These are phyloP conservation scores for Nemania abortiva DNA, from an alignment of 2,329 filamentous ascomycete genomes.

Conservation along the genomic window DNA sequence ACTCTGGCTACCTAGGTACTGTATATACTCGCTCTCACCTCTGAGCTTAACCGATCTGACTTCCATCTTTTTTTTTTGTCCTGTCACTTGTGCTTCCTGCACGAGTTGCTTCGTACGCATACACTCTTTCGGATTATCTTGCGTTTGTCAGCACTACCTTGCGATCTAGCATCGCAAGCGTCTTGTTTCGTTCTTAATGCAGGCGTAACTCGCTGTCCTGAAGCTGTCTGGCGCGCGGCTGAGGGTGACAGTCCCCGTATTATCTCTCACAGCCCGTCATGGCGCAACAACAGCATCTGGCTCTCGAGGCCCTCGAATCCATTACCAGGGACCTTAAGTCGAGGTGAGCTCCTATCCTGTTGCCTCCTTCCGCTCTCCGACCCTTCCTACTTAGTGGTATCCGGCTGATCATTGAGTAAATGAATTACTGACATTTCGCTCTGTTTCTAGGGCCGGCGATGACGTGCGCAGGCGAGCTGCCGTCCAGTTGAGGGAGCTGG, in stretches of 20 bases:
- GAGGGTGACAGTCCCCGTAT: slow-evolving; percentile 38
- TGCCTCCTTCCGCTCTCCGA: not conserved
- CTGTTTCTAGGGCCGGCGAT: slow-evolving; percentile 56
- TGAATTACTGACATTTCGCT: slow-evolving; percentile 22
- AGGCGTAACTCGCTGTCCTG: slow-evolving; percentile 45
- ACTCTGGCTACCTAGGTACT: not conserved
- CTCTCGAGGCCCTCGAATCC: slow-evolving; percentile 67
- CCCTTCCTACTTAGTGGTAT: not conserved
- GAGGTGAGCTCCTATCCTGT: slow-evolving; percentile 55
- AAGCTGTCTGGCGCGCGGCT: slow-evolving; percentile 51
- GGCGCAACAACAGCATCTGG: slow-evolving; percentile 63
- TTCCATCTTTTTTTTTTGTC: not conserved
- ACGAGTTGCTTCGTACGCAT: not conserved
- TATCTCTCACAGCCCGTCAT: slow-evolving; percentile 47
- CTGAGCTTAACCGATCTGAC: not conserved
- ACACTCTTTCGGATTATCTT: slow-evolving; percentile 3
- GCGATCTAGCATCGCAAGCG: slow-evolving; percentile 44
- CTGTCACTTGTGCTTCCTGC: not conserved
- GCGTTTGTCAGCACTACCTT: slow-evolving; percentile 25
- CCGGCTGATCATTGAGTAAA: not conserved
- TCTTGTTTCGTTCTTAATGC: slow-evolving; percentile 41
- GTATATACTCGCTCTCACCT: not conserved
- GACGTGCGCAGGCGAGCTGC: slow-evolving; percentile 66
- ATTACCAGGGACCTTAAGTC: slow-evolving; percentile 68
- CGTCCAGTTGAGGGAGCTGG: slow-evolving; percentile 66